Base-by-base conservation (phyloP, 1,139 yeast species). In the Blastobotrys proliferans region DNA sequence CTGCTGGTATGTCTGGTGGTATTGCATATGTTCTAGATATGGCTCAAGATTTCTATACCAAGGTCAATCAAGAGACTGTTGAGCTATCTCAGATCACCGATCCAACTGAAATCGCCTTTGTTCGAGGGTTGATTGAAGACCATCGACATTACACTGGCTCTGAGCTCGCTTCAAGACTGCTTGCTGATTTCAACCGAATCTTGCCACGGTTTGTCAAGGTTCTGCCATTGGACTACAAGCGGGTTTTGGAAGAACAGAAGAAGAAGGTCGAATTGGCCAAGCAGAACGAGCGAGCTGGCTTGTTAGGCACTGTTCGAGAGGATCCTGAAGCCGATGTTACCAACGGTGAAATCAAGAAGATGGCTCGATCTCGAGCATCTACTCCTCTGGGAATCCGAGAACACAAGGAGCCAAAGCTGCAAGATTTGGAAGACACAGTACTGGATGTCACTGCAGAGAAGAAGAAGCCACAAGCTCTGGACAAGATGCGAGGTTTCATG, bases 1-100 rank as follows among this genome's bases (percentile, higher is more conserved):
- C 97, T 35, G 96, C 98, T 45, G 98, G 98, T 74, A 94, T 94
- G 86, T 90, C 97, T 58, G 98, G 98, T 68, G 98, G 98, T 79
- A 92, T 92, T 65, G 95, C 96, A 25, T 92, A 92, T 62, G 97
- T 94, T 48, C 74, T 90, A 58, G 95, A 90, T 59, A 85, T 92
- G 75, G 97, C 94, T 43, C 96, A 90, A 63, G 96, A 88, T 62
- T 90, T 92, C 60, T 69, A 72, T 52, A 80, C 81, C 49, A 83
- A 83, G 69, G 90, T 86, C 54, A 92, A 92, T 69, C 63, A 70
- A 38, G 92, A 83, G 53, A 81, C 87, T 56, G 92, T 92, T 56
- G 97, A 84, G 58, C 75, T 92, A 47, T 74, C 83, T 37, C 73
- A 74, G 45, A 76, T 92, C 43, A 74, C 79, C 43, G 97, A 90